Evolutionary conservation across 73 alveolate genomes (phyloP), one percentile per base, ranked within the genome.

Genomic region (Paramecium biaurelia): DNA sequence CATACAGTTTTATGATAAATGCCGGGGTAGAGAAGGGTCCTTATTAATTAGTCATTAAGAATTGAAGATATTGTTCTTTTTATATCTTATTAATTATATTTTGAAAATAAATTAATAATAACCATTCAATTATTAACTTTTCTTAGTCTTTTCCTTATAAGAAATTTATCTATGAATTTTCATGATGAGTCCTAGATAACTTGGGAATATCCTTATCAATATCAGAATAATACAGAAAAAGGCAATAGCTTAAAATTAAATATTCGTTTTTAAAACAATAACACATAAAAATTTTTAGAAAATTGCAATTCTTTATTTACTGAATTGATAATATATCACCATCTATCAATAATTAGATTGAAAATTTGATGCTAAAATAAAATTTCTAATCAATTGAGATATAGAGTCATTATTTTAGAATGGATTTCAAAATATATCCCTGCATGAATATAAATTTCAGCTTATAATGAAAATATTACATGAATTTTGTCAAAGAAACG

Each of bases 11-110:
- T 30, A 67, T 67, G 84, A 67, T 67, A 24, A 67, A 67, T 2
- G 38, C 45, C 7, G 84, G 45, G 21, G 84, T 67, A 26, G 84
- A 67, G 84, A 67, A 67, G 68, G 68, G 68, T 53, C 68, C 68
- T 53, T 53, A 53, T 53, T 53, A 34, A 18, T 53, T 53, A n/a
- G 68, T 53, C 68, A 53, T 53, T 53, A 18, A 53, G 68, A 53
- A 53, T 53, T 18, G 34, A 53, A 53, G 68, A 53, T 53, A 15
- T 53, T 53, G 12, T 53, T 53, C 68, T 53, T 53, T 53, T 53
- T 18, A 53, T 53, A 53, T 53, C 68, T 53, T 53, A 53, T 53
- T 5, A 53, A 53, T 53, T 53, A 53, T 53, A 53, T 18, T 53
- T 53, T 53, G 68, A 53, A 53, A 53, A 53, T 53, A 53, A 53